phyloP scores from a whole-genome alignment of 1,139 yeast genomes.

The Diutina sp. region DNA sequence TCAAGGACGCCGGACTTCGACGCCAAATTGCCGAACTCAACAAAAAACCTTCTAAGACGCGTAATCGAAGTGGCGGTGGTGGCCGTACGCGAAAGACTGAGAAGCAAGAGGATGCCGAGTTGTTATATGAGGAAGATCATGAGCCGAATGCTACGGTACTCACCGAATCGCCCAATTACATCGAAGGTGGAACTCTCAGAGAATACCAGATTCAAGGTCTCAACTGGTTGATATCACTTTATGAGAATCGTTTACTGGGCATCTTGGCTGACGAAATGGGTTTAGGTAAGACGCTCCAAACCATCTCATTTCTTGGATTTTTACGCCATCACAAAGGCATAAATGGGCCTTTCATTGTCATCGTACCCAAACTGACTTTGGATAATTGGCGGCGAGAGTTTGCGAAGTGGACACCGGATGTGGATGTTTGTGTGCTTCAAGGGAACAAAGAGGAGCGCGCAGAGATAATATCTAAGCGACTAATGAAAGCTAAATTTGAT shows the following conservation, averaged over 20 bases:
- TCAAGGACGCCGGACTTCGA: constrained; percentile 56
- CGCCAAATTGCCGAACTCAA: constrained; percentile 10
- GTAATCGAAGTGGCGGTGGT: background rate
- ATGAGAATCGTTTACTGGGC: constrained; percentile 78
- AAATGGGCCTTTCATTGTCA: constrained; percentile 61
- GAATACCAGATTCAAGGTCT: constrained; percentile 90
- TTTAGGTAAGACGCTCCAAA: constrained; percentile 87
- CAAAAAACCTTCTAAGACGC: background rate
- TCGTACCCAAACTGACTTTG: constrained; percentile 69
- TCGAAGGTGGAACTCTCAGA: constrained; percentile 46
- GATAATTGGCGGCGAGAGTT: constrained; percentile 77
- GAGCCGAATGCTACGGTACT: constrained; percentile 35
- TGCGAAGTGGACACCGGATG: constrained; percentile 69
- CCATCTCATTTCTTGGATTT: constrained; percentile 73
- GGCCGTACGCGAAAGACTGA: constrained; percentile 36
- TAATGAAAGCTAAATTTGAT: constrained; percentile 56
- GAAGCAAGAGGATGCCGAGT: constrained; percentile 61
- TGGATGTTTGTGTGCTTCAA: constrained; percentile 51
- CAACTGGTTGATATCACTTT: constrained; percentile 78
- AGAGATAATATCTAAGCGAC: constrained; percentile 32
- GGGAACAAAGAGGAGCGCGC: constrained; percentile 62
- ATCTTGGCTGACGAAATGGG: constrained; percentile 99
- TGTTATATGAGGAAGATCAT: constrained; percentile 40
- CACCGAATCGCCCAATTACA: constrained; percentile 51
- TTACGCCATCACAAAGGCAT: constrained; percentile 46